Evolutionary conservation across 1,139 yeast genomes (phyloP).

Genomic region (Candida sanyaensis): DNA sequence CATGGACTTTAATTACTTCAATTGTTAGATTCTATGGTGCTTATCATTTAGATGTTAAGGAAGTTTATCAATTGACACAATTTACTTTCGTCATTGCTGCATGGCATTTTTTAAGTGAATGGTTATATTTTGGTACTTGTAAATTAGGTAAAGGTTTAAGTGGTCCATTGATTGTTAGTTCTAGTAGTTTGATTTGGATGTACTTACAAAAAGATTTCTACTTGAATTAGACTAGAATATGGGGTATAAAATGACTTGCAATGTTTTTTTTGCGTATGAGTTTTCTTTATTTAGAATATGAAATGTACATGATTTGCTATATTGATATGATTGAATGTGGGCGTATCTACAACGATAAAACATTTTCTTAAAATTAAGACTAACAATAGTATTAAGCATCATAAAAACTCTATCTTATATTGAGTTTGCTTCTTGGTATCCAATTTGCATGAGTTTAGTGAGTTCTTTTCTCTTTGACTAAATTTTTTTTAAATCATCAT

Average conservation of each 20-base stretch:
- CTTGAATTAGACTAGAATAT: conserved; percentile 4
- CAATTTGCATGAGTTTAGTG: too few species aligned
- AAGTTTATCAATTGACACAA: conserved; percentile 75
- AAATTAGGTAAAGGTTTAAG: conserved; percentile 83
- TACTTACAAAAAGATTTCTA: conserved; percentile 56
- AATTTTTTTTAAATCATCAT: too few species aligned
- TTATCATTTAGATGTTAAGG: conserved; percentile 63
- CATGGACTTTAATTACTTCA: conserved; percentile 92
- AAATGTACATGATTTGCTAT: too few species aligned
- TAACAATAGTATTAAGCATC: too few species aligned
- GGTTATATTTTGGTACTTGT: conserved; percentile 77
- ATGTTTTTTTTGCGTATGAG: too few species aligned
- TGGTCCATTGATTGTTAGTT: conserved; percentile 78
- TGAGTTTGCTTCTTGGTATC: too few species aligned
- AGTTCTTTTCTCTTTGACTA: too few species aligned
- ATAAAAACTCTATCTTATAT: too few species aligned
- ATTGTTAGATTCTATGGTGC: conserved; percentile 88
- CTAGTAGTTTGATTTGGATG: conserved; percentile 64
- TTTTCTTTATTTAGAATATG: too few species aligned
- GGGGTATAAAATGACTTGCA: not conserved
- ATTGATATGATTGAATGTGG: too few species aligned
- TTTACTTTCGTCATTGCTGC: conserved; percentile 86
- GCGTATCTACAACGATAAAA: too few species aligned
- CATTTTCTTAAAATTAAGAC: too few species aligned
- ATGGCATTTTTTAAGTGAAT: conserved; percentile 79